phyloP scores from a whole-genome alignment of 2,329 filamentous ascomycete species.

The Paecilomyces formosus region DNA sequence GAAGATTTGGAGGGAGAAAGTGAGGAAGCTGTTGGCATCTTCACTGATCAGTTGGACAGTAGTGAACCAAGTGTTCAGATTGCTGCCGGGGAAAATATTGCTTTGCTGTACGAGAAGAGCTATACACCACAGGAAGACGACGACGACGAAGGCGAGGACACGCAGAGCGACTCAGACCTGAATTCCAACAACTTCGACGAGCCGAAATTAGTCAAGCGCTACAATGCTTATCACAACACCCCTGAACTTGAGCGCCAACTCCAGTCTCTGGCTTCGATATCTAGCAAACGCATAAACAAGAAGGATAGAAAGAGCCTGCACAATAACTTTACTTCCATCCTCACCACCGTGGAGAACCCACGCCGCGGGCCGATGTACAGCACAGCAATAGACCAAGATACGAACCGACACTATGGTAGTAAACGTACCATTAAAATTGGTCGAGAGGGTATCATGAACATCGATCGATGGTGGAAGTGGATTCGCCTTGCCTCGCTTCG shows the following conservation, averaged over 20 bases:
- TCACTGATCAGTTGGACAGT: constrained; percentile 79
- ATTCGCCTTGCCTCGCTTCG: constrained; percentile 55
- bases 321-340: constrained; percentile 57
- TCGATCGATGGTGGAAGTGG: constrained; percentile 70
- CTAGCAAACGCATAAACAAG: constrained; percentile 56
- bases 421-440: constrained; percentile 54
- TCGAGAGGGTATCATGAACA: constrained; percentile 51
- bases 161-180: constrained; percentile 34
- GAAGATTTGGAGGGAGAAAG: constrained; percentile 67
- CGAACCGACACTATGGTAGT: constrained; percentile 53
- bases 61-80: constrained; percentile 65
- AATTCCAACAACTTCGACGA: constrained; percentile 28
- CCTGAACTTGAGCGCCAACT: constrained; percentile 54
- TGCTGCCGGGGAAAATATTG: constrained; percentile 71
- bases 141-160: constrained; percentile 44
- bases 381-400: constrained; percentile 55
- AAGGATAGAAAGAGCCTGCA: constrained; percentile 61
- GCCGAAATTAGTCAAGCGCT: constrained; percentile 51
- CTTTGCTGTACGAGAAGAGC: constrained; percentile 71
- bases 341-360: constrained; percentile 60
- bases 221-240: constrained; percentile 59
- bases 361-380: constrained; percentile 59
- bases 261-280: constrained; percentile 51
- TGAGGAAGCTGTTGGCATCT: constrained; percentile 66
- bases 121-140: constrained; percentile 53